Evolutionary conservation across 148 eudicot species (phyloP).

Genomic region (Rhododendron kiyosumense): DNA sequence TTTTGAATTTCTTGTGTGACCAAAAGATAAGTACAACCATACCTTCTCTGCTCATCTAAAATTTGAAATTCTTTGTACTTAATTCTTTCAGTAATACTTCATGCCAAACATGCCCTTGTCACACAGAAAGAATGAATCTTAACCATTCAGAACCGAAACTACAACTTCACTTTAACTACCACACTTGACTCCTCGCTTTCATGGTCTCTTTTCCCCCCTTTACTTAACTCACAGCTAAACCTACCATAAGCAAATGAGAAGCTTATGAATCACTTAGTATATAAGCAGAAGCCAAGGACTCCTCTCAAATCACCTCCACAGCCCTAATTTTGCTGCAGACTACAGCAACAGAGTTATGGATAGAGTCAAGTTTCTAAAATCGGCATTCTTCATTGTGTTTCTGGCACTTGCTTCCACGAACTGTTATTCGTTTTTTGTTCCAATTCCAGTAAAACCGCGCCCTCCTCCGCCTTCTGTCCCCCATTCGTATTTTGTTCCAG

Average conservation of each 20-base stretch:
- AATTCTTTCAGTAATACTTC: neutral
- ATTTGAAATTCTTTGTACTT: neutral
- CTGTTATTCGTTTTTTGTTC: slow-evolving; percentile 19
- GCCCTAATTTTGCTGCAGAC: neutral
- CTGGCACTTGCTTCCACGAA: slow-evolving; percentile 21
- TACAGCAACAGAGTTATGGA: slow-evolving; percentile 25
- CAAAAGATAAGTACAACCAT: neutral
- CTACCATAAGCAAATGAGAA: neutral
- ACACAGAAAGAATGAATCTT: neutral
- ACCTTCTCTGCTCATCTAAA: neutral
- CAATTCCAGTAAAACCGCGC: neutral
- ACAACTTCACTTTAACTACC: neutral
- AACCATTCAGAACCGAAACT: neutral
- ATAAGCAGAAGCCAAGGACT: slow-evolving; percentile 1
- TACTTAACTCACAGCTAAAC: neutral
- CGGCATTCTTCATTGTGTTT: slow-evolving; percentile 20
- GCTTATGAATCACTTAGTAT: neutral
- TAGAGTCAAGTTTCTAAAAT: slow-evolving; percentile 10
- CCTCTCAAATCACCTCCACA: neutral
- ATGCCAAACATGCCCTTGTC: slow-evolving; percentile 1
- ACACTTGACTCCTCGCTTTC: neutral
- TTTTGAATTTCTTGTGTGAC: too few species aligned
- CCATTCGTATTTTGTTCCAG: neutral
- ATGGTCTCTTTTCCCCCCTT: neutral
- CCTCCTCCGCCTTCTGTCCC: neutral